phyloP scores from a whole-genome alignment of 371 early-diverging fungal species.

The Circinella minor region DNA sequence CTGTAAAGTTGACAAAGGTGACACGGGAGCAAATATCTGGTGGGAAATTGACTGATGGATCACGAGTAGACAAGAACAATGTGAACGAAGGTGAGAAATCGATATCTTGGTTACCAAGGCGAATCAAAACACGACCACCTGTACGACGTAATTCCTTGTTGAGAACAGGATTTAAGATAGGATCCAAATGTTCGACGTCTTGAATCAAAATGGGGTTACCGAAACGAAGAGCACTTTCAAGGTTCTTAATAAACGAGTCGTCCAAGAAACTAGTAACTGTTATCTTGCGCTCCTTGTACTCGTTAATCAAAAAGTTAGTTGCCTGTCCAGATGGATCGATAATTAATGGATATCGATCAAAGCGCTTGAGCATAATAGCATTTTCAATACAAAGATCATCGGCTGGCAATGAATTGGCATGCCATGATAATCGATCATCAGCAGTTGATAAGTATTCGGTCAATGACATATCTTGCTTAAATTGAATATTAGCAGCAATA shows the following conservation, averaged over 20 bases:
- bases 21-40: slow-evolving; percentile 97
- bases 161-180: slow-evolving; percentile 96
- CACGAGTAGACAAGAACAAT: slow-evolving; percentile 92
- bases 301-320: slow-evolving; percentile 85
- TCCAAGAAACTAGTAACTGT: slow-evolving; percentile 97
- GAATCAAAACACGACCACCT: slow-evolving; percentile 96
- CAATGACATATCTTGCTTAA: slow-evolving; percentile 83
- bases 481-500: slow-evolving; percentile 74
- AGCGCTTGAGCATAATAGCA: slow-evolving; percentile 94
- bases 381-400: slow-evolving; percentile 97
- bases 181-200: slow-evolving; percentile 97
- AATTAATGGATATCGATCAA: slow-evolving; percentile 95
- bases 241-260: slow-evolving; percentile 94
- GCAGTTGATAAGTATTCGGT: slow-evolving; percentile 93
- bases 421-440: slow-evolving; percentile 94
- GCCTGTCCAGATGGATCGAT: slow-evolving; percentile 98
- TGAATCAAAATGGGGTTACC: slow-evolving; percentile 97
- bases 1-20: slow-evolving; percentile 98
- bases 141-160: slow-evolving; percentile 96
- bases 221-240: slow-evolving; percentile 97
- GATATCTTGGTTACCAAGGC: slow-evolving; percentile 96
- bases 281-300: slow-evolving; percentile 87
- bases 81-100: slow-evolving; percentile 98
- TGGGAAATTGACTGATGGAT: slow-evolving; percentile 91
- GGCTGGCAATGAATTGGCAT: slow-evolving; percentile 82